These are phyloP conservation scores for Venturia carpophila DNA, from an alignment of 2,329 filamentous ascomycete genomes.

Conservation along the genomic window DNA sequence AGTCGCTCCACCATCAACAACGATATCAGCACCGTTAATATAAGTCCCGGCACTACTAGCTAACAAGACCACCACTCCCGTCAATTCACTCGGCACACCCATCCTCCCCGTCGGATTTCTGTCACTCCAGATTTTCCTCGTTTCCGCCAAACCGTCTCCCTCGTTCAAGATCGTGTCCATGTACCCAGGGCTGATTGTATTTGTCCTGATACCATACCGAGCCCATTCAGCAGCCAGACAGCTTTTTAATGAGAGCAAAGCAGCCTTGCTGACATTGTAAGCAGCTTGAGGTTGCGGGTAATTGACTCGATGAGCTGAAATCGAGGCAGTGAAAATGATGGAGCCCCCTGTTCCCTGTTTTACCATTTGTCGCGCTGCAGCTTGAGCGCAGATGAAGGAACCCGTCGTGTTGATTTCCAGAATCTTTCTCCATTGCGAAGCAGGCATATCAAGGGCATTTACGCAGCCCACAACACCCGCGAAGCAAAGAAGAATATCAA, in stretches of 20 bases:
- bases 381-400: constrained; percentile 62
- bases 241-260: constrained; percentile 69
- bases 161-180: constrained; percentile 76
- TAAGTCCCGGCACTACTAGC: constrained; percentile 49
- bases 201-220: constrained; percentile 71
- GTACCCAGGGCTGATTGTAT: constrained; percentile 78
- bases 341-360: constrained; percentile 45
- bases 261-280: constrained; percentile 80
- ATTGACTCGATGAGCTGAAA: constrained; percentile 39
- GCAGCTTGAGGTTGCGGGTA: constrained; percentile 66
- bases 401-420: constrained; percentile 68
- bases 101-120: constrained; percentile 35
- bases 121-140: constrained; percentile 28
- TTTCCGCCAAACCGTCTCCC: constrained; percentile 29
- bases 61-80: constrained; percentile 32
- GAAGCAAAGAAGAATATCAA: constrained; percentile 55
- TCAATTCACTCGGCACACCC: constrained; percentile 32
- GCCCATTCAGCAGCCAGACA: constrained; percentile 80
- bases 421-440: constrained; percentile 53
- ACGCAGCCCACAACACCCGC: constrained; percentile 60
- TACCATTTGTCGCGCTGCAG: constrained; percentile 49
- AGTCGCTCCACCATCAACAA: constrained; percentile 48
- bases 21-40: constrained; percentile 59
- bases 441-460: constrained; percentile 52
- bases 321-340: constrained; percentile 59